phyloP scores from a whole-genome alignment of 106 monocot genomes.

The Acorus gramineus region DNA sequence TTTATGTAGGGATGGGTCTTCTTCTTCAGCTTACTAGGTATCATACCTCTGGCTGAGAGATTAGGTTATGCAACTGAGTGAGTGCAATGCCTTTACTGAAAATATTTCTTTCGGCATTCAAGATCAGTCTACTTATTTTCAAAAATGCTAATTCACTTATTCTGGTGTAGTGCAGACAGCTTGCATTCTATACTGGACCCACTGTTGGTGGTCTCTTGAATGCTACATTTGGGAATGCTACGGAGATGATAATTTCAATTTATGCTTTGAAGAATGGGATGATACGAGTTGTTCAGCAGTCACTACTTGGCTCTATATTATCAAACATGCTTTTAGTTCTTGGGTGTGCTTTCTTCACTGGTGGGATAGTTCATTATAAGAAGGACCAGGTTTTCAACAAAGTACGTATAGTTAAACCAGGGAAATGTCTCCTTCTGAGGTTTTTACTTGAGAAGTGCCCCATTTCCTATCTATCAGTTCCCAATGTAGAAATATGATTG shows the following conservation, averaged over 20 bases:
- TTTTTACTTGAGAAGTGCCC: too few species aligned
- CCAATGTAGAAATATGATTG: background rate
- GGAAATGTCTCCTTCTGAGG: background rate
- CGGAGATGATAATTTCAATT: constrained; percentile 96
- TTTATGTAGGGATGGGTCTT: constrained; percentile 58
- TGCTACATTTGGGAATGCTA: constrained; percentile 99
- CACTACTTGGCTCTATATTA: constrained; percentile 87
- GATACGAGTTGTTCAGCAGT: constrained; percentile 97
- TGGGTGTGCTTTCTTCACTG: constrained; percentile 92
- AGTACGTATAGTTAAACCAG: constrained; percentile 26
- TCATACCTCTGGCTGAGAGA: constrained; percentile 77
- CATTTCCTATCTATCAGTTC: background rate
- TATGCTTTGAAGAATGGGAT: constrained; percentile 90
- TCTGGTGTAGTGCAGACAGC: constrained; percentile 54
- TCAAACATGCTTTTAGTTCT: constrained; percentile 98
- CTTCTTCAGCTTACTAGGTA: constrained; percentile 67
- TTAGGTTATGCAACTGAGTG: constrained; percentile 95
- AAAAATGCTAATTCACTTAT: background rate
- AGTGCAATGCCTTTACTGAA: constrained; percentile 12
- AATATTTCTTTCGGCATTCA: background rate
- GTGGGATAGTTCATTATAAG: constrained; percentile 62
- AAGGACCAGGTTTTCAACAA: constrained; percentile 93
- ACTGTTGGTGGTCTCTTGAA: constrained; percentile 98
- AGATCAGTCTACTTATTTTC: background rate
- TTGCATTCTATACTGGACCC: constrained; percentile 81